phyloP scores from a whole-genome alignment of 139 green algal species.

The Closterium sp. region DNA sequence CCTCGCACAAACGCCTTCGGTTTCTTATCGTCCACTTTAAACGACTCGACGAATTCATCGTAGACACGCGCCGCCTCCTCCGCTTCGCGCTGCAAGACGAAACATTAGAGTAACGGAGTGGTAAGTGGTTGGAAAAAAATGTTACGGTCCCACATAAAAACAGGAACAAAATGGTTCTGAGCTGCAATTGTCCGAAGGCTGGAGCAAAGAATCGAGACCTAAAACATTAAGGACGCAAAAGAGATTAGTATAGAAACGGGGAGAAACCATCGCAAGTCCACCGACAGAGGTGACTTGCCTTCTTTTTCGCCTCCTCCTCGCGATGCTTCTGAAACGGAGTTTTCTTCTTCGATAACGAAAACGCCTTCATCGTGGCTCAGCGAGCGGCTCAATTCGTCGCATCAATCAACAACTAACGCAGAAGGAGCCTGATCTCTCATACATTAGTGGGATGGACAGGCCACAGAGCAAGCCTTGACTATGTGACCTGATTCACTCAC shows the following conservation, averaged over 20 bases:
- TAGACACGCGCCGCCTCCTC: slow-evolving; percentile 84
- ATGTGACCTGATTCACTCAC: neutral
- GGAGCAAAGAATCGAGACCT: neutral
- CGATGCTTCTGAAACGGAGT: slow-evolving; percentile 90
- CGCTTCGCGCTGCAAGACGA: slow-evolving; percentile 16
- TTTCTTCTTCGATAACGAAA: slow-evolving; percentile 74
- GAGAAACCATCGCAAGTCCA: no score
- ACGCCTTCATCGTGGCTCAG: slow-evolving; percentile 42
- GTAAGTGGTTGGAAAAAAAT: neutral
- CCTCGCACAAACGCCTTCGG: slow-evolving; percentile 56
- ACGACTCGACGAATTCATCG: slow-evolving; percentile 88
- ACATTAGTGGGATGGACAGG: neutral
- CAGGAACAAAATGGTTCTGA: neutral
- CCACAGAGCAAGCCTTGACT: neutral
- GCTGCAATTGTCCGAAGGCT: neutral
- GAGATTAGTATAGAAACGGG: neutral
- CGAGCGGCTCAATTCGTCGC: neutral
- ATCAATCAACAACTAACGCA: neutral
- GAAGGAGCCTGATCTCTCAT: neutral
- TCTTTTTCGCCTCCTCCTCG: slow-evolving; percentile 79
- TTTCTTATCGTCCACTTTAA: slow-evolving; percentile 60
- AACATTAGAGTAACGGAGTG: neutral
- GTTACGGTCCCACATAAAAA: neutral
- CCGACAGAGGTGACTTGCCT: slow-evolving; percentile 15
- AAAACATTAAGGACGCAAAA: neutral